Evolutionary conservation across 768 basidiomycete genomes (phyloP), one percentile per base, ranked within the genome.

Genomic region (Candolleomyces eurysporus): DNA sequence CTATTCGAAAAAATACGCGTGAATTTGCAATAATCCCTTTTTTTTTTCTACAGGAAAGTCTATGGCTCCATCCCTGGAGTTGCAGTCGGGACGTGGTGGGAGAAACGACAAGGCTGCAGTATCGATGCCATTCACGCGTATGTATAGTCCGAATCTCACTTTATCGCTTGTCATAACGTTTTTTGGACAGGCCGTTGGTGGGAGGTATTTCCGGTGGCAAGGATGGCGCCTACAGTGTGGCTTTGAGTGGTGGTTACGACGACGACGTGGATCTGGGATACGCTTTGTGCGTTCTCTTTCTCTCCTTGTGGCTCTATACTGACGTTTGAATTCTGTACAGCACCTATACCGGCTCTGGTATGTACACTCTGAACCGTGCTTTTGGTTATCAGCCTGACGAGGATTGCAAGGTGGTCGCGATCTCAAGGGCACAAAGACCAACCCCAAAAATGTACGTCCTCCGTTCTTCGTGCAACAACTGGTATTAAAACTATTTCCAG

Each of bases 171-270:
- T 53, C 63, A 54, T 51, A 46, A 62, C 64, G 17, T 54, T 10
- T 58, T 39, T 26, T 43, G 36, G 36, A 14, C 51, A 94, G 91
- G 2, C 93, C 94, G 0, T 86, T 84, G 78, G 94, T 96, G 6
- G 90, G 84, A 40, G 95, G 95, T 0, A 96, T 97, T 48, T 79
- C 87, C 9, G 83, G 82, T 32, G 73, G 88, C 3, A 75, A 75
- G 0, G 63, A 87, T 5, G 94, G 95, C 2, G 90, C 92, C 2
- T 91, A 89, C 65, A 94, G 91, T 48, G 83, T 97, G 14, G 94
- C 90, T 2, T 82, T 96, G 3, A 94, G 91, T 45, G 95, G 95
- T 11, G 94, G 92, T 2, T 94, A 94, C 60, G 89, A 91, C 36
- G 92, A 94, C 58, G 92, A 94, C 65, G 82, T 94, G 17, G 92